phyloP scores from a whole-genome alignment of 1,139 yeast genomes.

The Wickerhamomyces sp. region DNA sequence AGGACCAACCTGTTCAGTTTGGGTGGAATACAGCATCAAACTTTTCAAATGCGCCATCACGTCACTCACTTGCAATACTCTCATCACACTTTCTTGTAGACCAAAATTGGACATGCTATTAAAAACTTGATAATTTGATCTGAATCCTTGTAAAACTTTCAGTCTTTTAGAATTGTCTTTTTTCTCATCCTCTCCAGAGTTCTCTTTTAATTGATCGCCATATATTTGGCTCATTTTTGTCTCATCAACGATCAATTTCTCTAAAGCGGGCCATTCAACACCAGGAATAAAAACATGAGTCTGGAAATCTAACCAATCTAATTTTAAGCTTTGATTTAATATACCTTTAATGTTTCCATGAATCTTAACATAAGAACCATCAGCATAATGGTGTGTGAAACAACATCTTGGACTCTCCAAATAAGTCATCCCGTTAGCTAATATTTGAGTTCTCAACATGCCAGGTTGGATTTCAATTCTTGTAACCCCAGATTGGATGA shows the following conservation, averaged over 20 bases:
- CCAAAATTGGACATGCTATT: constrained; percentile 50
- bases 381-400: constrained; percentile 52
- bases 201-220: not conserved
- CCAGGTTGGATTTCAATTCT: constrained; percentile 58
- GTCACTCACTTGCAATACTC: constrained; percentile 71
- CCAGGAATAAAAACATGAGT: constrained; percentile 42
- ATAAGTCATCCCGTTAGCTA: constrained; percentile 62
- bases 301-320: constrained; percentile 69
- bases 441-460: constrained; percentile 60
- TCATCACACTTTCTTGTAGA: constrained; percentile 57
- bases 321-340: constrained; percentile 56
- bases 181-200: constrained; percentile 24
- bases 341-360: constrained; percentile 56
- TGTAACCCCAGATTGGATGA: constrained; percentile 49
- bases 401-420: constrained; percentile 56
- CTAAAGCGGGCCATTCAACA: constrained; percentile 39
- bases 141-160: constrained; percentile 26
- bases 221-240: constrained; percentile 17
- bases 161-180: constrained; percentile 26
- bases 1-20: constrained; percentile 47
- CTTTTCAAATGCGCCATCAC: constrained; percentile 68
- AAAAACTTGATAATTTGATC: constrained; percentile 36
- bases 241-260: constrained; percentile 26
- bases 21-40: constrained; percentile 53
- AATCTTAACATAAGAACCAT: constrained; percentile 65